Evolutionary conservation across 176 grass and related monocot species (phyloP).

Genomic region (Aechmea fasciata): DNA sequence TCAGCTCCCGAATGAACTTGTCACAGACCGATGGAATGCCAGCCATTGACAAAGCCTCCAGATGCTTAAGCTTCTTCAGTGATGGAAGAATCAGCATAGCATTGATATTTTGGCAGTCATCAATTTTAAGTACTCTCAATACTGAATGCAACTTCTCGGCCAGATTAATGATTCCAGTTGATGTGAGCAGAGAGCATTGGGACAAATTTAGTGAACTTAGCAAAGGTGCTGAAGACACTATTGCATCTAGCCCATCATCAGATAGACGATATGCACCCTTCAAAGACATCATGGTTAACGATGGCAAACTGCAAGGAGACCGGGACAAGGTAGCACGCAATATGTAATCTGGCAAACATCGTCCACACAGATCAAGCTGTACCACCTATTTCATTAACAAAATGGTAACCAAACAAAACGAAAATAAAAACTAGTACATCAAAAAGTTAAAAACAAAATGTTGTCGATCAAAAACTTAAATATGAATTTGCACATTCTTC

Average conservation of each 20-base stretch:
- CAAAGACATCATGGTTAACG: constrained; percentile 54
- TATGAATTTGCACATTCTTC: background rate
- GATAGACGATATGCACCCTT: constrained; percentile 86
- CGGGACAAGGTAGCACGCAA: constrained; percentile 59
- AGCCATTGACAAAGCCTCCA: constrained; percentile 78
- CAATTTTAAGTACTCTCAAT: constrained; percentile 72
- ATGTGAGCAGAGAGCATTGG: constrained; percentile 78
- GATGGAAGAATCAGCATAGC: constrained; percentile 67
- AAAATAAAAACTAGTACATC: too few relatives aligned
- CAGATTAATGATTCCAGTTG: constrained; percentile 52
- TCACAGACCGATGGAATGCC: constrained; percentile 57
- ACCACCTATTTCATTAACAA: constrained; percentile 46
- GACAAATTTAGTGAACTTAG: constrained; percentile 63
- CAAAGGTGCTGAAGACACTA: constrained; percentile 57
- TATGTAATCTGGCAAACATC: constrained; percentile 81
- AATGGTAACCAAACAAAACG: background rate
- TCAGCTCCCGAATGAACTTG: constrained; percentile 65
- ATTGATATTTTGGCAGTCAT: constrained; percentile 75
- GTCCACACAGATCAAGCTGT: constrained; percentile 78
- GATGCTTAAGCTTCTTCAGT: constrained; percentile 50
- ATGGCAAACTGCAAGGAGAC: constrained; percentile 52
- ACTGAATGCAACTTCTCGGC: constrained; percentile 33
- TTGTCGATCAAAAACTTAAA: background rate
- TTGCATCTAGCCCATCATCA: constrained; percentile 58
- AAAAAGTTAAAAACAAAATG: background rate